Conservation (phyloP, 257 asterid genomes). For the Solanum piurae region DNA sequence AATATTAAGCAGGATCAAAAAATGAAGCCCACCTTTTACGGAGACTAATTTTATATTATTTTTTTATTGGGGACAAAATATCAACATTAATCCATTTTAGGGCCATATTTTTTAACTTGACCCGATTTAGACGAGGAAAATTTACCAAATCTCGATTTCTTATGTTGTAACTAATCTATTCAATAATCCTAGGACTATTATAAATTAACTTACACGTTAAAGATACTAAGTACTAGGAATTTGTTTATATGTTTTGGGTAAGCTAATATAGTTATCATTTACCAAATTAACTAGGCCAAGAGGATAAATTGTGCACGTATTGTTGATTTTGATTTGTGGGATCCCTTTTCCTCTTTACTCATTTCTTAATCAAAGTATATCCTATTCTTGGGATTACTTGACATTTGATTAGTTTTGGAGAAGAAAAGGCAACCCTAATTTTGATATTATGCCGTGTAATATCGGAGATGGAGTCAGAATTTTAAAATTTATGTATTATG, state of each 20-base stretch:
- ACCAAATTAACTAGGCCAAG: background rate
- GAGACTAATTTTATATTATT: background rate
- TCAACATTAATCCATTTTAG: background rate
- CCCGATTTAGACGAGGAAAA: background rate
- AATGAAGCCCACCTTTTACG: background rate
- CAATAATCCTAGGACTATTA: background rate
- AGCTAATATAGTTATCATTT: background rate
- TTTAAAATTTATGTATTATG: background rate
- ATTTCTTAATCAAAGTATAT: background rate
- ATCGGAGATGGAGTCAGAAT: fast-evolving
- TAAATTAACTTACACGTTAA: background rate
- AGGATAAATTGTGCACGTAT: background rate
- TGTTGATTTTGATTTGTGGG: background rate
- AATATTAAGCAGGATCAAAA: fast-evolving
- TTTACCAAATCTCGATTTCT: background rate
- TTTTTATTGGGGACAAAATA: background rate
- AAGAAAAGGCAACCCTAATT: background rate
- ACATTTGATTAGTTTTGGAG: background rate
- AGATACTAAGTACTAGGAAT: background rate
- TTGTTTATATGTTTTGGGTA: background rate
- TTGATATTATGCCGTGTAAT: background rate
- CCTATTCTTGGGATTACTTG: background rate
- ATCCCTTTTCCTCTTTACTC: background rate
- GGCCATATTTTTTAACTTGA: background rate
- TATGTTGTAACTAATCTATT: background rate